Percentiles rank a stretch among this genome's conserved stretches.
These are phyloP conservation scores for Aspergillus arachidicola DNA, from an alignment of 2,329 filamentous ascomycete species.

Conservation along the genomic window DNA sequence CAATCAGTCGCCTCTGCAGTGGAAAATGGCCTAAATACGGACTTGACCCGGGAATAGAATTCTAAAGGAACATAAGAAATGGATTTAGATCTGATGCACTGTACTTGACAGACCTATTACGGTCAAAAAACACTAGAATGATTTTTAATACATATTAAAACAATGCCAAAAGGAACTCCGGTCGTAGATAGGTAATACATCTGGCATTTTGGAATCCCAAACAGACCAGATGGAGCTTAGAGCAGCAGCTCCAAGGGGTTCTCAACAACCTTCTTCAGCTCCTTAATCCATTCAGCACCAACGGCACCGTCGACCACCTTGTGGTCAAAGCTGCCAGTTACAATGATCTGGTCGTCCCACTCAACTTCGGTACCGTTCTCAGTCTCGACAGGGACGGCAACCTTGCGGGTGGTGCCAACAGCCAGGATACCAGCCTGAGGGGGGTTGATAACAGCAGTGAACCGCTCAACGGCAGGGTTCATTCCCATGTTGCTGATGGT, in stretches of 20 bases:
- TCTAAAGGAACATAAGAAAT: conserved; percentile 25
- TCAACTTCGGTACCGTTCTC: conserved; percentile 80
- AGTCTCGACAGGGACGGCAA: conserved; percentile 80
- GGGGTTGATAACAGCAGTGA: conserved; percentile 98
- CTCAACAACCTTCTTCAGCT: conserved; percentile 96
- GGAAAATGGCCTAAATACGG: neutral
- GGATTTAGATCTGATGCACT: conserved; percentile 34
- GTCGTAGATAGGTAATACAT: conserved; percentile 22
- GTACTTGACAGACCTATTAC: conserved; percentile 30
- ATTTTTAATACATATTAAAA: conserved; percentile 44
- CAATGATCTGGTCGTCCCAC: conserved; percentile 96
- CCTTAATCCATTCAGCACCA: conserved; percentile 93
- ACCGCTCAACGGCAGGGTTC: conserved; percentile 94
- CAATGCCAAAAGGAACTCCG: conserved; percentile 19
- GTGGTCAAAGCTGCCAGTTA: conserved; percentile 97
- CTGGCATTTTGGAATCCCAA: conserved; percentile 15
- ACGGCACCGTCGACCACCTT: conserved; percentile 97
- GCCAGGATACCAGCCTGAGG: conserved; percentile 95
- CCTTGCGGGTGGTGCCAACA: conserved; percentile 93
- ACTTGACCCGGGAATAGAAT: too few species aligned
- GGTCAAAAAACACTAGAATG: conserved; percentile 25
- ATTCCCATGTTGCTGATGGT: conserved; percentile 99
- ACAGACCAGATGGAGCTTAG: conserved; percentile 51
- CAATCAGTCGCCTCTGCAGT: neutral
- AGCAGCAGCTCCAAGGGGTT: conserved; percentile 94